Conservation (phyloP, 352 stramenopile species). For the Stramenopiles sp. region DNA sequence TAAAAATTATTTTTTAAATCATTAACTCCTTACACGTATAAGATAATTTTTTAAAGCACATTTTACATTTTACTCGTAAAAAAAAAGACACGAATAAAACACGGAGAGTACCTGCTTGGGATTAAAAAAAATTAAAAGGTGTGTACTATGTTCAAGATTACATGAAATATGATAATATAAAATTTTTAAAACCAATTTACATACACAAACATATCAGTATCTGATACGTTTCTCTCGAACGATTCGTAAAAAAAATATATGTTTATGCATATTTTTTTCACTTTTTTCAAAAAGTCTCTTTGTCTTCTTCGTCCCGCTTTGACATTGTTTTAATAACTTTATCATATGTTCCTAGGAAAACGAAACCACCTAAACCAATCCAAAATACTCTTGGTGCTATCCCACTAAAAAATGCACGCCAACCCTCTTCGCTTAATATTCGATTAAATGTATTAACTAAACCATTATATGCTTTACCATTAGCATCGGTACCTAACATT, state of each 20-base stretch:
- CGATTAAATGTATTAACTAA: slow-evolving; percentile 64
- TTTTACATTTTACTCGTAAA: too few species aligned
- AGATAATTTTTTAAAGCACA: too few species aligned
- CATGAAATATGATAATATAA: too few species aligned
- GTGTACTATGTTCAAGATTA: too few species aligned
- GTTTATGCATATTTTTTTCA: background rate
- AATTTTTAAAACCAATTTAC: too few species aligned
- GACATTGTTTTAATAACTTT: slow-evolving; percentile 22
- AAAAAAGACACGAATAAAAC: too few species aligned
- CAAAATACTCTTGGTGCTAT: slow-evolving; percentile 88
- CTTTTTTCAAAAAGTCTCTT: slow-evolving; percentile 41
- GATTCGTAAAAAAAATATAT: slow-evolving; percentile 25
- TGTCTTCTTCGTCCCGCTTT: slow-evolving; percentile 18
- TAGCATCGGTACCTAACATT: slow-evolving; percentile 85
- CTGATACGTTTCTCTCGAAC: too few species aligned
- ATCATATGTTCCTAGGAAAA: slow-evolving; percentile 99
- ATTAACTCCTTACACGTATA: too few species aligned
- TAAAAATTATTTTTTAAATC: too few species aligned
- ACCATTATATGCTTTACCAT: slow-evolving; percentile 68
- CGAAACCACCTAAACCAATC: slow-evolving; percentile 96
- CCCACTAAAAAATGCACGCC: slow-evolving; percentile 69
- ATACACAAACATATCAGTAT: too few species aligned
- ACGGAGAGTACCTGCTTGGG: too few species aligned
- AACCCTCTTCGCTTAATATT: slow-evolving; percentile 68
- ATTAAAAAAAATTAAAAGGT: too few species aligned